Base-by-base conservation (phyloP, 2,329 filamentous ascomycete genomes). In the Pseudogymnoascus sp. region DNA sequence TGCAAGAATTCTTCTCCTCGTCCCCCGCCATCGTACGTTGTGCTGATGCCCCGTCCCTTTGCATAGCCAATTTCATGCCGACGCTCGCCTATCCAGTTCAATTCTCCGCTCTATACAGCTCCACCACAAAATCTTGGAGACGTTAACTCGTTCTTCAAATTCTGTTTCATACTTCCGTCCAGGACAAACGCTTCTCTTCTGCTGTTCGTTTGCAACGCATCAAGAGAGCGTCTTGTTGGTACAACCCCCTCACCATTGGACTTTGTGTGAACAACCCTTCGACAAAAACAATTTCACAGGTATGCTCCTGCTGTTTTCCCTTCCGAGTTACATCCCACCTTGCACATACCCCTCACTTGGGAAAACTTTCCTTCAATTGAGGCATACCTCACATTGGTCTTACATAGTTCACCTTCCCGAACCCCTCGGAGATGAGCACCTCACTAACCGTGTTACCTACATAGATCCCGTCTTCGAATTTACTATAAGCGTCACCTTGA, bases 101-200 rank as follows among this genome's bases (percentile, higher is more conserved):
- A 69, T 71, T 71, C 70, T 69, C 67, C 65, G 58, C 61, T 64
- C 55, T 63, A 64, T 59, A 65, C 63, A 61, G 65, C 60, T 45
- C 63, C 63, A 63, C 55, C 64, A 65, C 62, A 62, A 64, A 65
- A 69, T 68, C 70, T 67, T 67, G 71, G 72, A 73, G 70, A 72
- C 72, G 71, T 73, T 73, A 67, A 72, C 70, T 73, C 71, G 72
- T 72, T 72, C 68, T 73, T 73, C 72, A 70, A 61, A 62, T 55
- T 55, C 49, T 55, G 49, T 19, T 55, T 33, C 49, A 55, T 55
- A 55, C 49, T 55, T 55, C 49, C 49, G 49, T 55, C 49, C 49
- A 55, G 49, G 49, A 55, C 49, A 55, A 55, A 55, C 49, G 49
- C 49, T 33, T 55, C 28, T 55, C 49, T 55, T 33, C 9, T 55